Evolutionary conservation across 345 rosid species (phyloP).

Genomic region (Eutrema yunnanense): DNA sequence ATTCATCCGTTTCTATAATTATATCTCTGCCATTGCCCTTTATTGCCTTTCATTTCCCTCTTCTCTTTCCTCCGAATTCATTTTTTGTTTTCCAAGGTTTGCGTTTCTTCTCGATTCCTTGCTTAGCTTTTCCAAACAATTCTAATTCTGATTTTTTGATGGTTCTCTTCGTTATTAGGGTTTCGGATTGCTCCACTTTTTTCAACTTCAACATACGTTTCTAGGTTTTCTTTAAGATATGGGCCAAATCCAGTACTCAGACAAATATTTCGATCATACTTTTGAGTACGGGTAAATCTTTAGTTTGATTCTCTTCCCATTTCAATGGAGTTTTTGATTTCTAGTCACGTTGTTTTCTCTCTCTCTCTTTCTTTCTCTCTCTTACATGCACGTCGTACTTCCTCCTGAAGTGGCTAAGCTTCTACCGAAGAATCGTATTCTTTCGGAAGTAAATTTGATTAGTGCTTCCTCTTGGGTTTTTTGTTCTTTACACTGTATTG

Average conservation of each 20-base stretch:
- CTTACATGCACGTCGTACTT: slow-evolving; percentile 89
- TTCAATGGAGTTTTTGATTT: too few species aligned
- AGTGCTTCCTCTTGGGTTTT: too few species aligned
- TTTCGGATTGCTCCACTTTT: neutral
- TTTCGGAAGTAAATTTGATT: too few species aligned
- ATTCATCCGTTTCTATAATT: neutral
- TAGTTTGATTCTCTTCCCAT: neutral
- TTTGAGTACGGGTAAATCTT: slow-evolving; percentile 70
- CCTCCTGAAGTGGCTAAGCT: too few species aligned
- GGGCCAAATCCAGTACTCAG: slow-evolving; percentile 99
- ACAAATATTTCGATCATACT: slow-evolving; percentile 90
- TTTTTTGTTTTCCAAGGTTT: neutral
- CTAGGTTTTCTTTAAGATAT: slow-evolving; percentile 22
- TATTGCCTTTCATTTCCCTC: neutral
- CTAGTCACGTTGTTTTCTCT: neutral
- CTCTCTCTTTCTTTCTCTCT: too few species aligned
- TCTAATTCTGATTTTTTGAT: neutral
- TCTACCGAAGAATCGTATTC: too few species aligned
- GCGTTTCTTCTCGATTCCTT: neutral
- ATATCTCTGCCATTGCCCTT: neutral
- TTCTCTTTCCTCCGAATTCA: neutral
- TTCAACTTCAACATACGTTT: neutral
- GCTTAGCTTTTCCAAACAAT: neutral
- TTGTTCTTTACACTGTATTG: too few species aligned
- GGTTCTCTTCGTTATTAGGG: neutral